Evolutionary conservation across 2,329 filamentous ascomycete species (phyloP).

Genomic region (Cladorrhinum sp.): DNA sequence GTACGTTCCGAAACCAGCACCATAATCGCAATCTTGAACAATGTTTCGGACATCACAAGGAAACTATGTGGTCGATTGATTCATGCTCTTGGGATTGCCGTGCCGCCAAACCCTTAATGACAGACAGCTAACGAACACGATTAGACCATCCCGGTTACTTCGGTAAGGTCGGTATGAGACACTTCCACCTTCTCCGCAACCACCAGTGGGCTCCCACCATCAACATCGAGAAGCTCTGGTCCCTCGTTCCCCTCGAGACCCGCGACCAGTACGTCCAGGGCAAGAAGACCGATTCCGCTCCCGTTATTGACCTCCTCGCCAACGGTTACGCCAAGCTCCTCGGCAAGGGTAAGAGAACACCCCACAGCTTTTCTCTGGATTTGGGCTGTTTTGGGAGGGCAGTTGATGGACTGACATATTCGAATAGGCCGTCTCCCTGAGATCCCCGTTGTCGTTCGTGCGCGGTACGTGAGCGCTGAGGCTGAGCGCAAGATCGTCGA

Average conservation of each 20-base stretch:
- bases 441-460: conserved; percentile 90
- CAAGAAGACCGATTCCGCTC: conserved; percentile 82
- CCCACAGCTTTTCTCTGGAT: background rate
- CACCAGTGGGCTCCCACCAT: conserved; percentile 98
- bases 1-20: conserved; percentile 50
- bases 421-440: conserved; percentile 71
- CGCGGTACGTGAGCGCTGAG: conserved; percentile 91
- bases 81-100: conserved; percentile 10
- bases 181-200: conserved; percentile 95
- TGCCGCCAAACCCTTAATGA: conserved; percentile 58
- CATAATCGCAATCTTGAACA: conserved; percentile 9
- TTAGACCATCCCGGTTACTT: conserved; percentile 94
- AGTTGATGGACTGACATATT: conserved; percentile 11
- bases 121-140: conserved; percentile 44
- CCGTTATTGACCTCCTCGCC: conserved; percentile 95
- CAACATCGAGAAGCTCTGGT: conserved; percentile 98
- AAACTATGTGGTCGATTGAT: background rate
- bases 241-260: conserved; percentile 87
- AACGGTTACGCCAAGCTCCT: conserved; percentile 98
- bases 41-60: conserved; percentile 3
- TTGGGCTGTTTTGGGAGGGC: background rate
- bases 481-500: conserved; percentile 99
- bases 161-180: conserved; percentile 89
- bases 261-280: conserved; percentile 87
- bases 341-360: conserved; percentile 65